Percentiles rank a stretch among this genome's conserved stretches.
Conservation (phyloP, 306 rosid genomes). For the Lotus japonicus region DNA sequence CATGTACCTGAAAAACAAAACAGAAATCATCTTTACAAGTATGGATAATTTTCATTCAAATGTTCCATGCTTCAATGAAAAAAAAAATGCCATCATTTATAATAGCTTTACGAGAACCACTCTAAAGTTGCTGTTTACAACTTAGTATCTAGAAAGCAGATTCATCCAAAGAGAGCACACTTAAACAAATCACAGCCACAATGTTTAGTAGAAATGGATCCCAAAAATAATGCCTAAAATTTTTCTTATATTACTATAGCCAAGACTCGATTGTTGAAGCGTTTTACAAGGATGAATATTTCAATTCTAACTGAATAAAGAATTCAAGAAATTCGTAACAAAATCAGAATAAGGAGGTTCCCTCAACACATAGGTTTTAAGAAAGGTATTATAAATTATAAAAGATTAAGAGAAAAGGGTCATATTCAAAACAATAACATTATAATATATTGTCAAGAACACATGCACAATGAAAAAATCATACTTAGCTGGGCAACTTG, state of each 20-base stretch:
- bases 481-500: slow-evolving; percentile 93
- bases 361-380: background rate
- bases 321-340: slow-evolving; percentile 2
- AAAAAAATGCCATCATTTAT: background rate
- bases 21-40: background rate
- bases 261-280: background rate
- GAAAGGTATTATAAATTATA: background rate
- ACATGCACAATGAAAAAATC: slow-evolving; percentile 10
- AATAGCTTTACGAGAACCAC: slow-evolving; percentile 1
- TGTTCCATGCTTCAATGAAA: background rate
- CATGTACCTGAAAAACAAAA: slow-evolving; percentile 67
- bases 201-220: background rate
- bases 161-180: slow-evolving; percentile 1
- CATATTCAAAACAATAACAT: background rate
- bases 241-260: background rate
- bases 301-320: background rate
- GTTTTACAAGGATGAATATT: background rate
- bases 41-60: slow-evolving; percentile 7
- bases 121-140: background rate
- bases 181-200: slow-evolving; percentile 7
- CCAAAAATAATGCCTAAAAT: background rate
- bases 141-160: background rate
- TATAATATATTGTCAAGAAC: background rate
- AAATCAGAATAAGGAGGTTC: slow-evolving; percentile 5
- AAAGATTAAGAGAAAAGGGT: background rate